Base-by-base conservation (phyloP, 345 rosid genomes). In the Ceriops tagal region DNA sequence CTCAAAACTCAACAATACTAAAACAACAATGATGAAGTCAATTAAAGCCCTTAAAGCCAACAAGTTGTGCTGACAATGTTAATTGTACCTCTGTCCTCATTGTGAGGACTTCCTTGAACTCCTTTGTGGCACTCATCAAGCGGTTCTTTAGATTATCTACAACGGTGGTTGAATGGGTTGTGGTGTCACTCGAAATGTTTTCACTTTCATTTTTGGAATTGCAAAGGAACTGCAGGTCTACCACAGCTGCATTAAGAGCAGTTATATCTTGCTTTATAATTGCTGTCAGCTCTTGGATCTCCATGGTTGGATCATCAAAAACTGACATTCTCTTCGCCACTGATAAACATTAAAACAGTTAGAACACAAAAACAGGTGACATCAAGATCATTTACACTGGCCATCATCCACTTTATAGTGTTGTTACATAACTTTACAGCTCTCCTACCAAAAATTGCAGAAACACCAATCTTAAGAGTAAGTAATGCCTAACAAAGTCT, bases 271-370 rank as follows among this genome's bases (percentile, higher is more conserved):
- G 95, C 76, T 91, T 91, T 78, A 87, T 82, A 0, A 91, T 87
- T 21, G 79, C 83, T 18, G 95, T 91, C 61, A 88, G 72, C 77
- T 91, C 97, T 73, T 91, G 97, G 78, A 91, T 91, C 87, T 88
- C 91, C 81, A 67, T 68, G 3, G 91, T 84, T 15, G 97, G 97
- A 76, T 91, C 92, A 81, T 91, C 97, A 72, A 91, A 91, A 55
- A 91, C 89, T 0, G 97, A 91, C 31, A 95, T 83, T 67, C 89
- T 84, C 87, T 91, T 91, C 22, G 97, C 97, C 73, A 91, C 93
- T 91, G 76, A 43, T 3, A 11, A 13, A 43, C 18, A 43, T 3
- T 43, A 13, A 43, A 43, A 43, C 19, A 15, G 49, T 43, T 3
- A 43, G 49, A 43, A 43, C 49, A 43, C 1, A 0, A 37, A 8